Conservation (phyloP, 495 filamentous ascomycete species). For the Thermothielavioides terrestris region DNA sequence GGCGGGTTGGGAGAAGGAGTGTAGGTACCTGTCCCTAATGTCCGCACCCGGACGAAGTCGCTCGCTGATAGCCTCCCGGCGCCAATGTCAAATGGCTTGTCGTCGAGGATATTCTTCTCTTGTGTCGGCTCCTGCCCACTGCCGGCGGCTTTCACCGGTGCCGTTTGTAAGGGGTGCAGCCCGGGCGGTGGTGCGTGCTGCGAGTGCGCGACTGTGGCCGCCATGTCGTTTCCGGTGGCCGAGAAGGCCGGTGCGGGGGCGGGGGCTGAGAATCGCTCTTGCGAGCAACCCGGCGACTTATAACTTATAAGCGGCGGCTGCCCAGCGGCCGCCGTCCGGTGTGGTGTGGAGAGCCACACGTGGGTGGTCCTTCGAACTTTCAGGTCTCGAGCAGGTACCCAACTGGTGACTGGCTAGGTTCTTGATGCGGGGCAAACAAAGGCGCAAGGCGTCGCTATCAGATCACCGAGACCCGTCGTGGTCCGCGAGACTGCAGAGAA, state of each 20-base stretch:
- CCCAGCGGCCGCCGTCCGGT: neutral
- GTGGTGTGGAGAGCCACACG: neutral
- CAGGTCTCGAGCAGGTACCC: too few relatives aligned
- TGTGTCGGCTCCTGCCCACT: conserved; percentile 10
- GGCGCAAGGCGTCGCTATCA: neutral
- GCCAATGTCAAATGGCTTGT: conserved; percentile 19
- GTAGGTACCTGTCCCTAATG: conserved; percentile 71
- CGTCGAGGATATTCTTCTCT: conserved; percentile 2
- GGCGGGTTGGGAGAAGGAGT: neutral
- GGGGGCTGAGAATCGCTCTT: too few relatives aligned
- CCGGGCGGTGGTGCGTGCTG: conserved; percentile 18
- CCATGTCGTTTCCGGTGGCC: conserved; percentile 14
- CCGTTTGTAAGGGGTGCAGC: conserved; percentile 26
- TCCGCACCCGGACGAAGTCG: conserved; percentile 83
- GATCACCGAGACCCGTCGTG: too few relatives aligned
- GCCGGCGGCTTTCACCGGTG: conserved; percentile 13
- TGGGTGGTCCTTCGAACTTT: too few relatives aligned
- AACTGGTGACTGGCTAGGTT: too few relatives aligned
- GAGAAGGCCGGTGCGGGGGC: too few relatives aligned
- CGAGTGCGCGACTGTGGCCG: conserved; percentile 27
- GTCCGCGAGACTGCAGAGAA: too few relatives aligned
- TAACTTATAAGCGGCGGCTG: too few relatives aligned
- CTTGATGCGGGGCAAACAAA: neutral
- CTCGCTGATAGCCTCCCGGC: conserved; percentile 35
- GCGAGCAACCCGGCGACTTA: too few relatives aligned